Base-by-base conservation (phyloP, 495 filamentous ascomycete species). In the Podospora australis region DNA sequence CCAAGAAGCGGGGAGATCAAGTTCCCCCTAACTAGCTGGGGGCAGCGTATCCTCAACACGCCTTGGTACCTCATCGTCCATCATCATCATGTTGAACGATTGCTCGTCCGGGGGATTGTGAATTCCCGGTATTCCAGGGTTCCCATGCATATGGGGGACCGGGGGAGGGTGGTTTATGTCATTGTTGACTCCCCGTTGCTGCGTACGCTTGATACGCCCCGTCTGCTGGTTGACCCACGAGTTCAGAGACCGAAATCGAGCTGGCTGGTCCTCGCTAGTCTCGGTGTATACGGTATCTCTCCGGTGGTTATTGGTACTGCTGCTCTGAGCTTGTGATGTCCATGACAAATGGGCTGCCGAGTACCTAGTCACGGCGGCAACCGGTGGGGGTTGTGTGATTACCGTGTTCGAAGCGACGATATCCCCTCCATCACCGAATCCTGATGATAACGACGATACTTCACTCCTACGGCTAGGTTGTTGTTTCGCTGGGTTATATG, bases 171-270 rank as follows among this genome's bases (percentile, higher is more conserved):
- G 54, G 34, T 59, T 48, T 10, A 44, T 50, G 10, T 52, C 42
- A 21, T 56, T 48, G 11, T 56, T 47, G 14, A 14, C 25, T 14
- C 53, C 56, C 10, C 58, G 58, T 30, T 64, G 59, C 42, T 60
- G 58, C 10, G 57, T 64, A 16, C 68, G 56, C 50, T 53, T 64
- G 39, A 70, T 56, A 2, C 72, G 63, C 1, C 66, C 66, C 22
- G 62, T 63, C 53, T 84, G 81, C 50, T 83, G 75, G 54, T 75
- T 69, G 2, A 85, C 80, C 81, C 81, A 85, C 11, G 73, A 78
- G 38, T 66, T 67, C 43, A 85, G 65, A 7, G 69, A 70, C 21
- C 78, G 71, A 56, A 81, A 84, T 14, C 73, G 70, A 13, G 79
- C 69, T 11, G 72, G 71, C 23, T 59, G 57, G 41, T 76, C 76